These are phyloP conservation scores for Huntiella moniliformis DNA, from an alignment of 2,329 filamentous ascomycete genomes.

Conservation along the genomic window DNA sequence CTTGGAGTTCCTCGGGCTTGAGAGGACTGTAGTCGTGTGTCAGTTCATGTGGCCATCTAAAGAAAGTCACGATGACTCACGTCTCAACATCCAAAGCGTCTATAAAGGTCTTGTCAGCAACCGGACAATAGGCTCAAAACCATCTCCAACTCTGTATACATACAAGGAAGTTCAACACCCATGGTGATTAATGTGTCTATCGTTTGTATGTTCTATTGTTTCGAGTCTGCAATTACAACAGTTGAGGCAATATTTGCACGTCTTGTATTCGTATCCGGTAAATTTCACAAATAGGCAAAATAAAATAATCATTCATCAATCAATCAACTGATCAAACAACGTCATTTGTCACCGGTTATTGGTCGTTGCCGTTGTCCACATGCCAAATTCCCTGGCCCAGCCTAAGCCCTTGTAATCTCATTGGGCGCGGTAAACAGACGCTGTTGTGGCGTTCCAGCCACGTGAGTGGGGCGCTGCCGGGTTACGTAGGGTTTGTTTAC, in stretches of 20 bases:
- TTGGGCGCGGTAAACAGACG: not conserved
- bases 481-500: not conserved
- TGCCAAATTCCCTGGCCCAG: too few species aligned
- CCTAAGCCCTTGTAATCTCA: too few species aligned
- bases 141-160: conserved; percentile 14
- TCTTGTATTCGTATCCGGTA: too few species aligned
- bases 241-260: too few species aligned
- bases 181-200: conserved; percentile 18
- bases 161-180: conserved; percentile 31
- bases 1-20: conserved; percentile 78
- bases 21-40: conserved; percentile 43
- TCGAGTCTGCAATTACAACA: too few species aligned
- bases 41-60: not conserved
- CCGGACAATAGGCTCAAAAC: not conserved
- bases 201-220: too few species aligned
- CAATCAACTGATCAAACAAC: too few species aligned
- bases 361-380: too few species aligned
- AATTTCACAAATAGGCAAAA: too few species aligned
- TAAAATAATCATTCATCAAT: too few species aligned
- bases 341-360: not conserved
- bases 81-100: conserved; percentile 97
- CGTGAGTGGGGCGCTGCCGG: conserved; percentile 2
- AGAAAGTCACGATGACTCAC: conserved; percentile 26
- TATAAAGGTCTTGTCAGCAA: conserved; percentile 21
- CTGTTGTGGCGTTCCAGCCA: not conserved